These are phyloP conservation scores for Phellinidium pouzarii DNA, from an alignment of 1,284 basidiomycete genomes.

Conservation along the genomic window DNA sequence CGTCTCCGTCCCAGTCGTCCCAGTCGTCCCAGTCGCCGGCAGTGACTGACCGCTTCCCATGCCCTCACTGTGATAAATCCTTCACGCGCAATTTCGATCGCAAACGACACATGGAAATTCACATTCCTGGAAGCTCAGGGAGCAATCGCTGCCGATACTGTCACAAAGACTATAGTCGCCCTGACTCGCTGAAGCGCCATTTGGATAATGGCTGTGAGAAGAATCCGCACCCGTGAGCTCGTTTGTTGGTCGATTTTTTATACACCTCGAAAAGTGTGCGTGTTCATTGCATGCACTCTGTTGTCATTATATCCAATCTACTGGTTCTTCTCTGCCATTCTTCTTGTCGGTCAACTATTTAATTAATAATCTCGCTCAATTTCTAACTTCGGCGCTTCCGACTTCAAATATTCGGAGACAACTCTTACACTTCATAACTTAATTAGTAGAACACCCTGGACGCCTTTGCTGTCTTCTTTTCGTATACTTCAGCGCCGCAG, in stretches of 20 bases:
- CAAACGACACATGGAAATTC: conserved; percentile 72
- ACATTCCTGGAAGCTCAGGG: conserved; percentile 52
- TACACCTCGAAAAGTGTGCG: neutral
- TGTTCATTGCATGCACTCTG: neutral
- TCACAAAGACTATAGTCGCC: conserved; percentile 65
- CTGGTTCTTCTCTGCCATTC: no score
- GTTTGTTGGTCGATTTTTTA: neutral
- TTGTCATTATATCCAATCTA: no score
- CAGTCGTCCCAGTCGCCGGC: conserved; percentile 21
- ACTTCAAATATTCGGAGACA: neutral
- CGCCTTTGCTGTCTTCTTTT: neutral
- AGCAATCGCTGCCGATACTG: conserved; percentile 62
- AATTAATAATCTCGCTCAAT: neutral
- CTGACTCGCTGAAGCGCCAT: conserved; percentile 51
- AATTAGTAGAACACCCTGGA: neutral
- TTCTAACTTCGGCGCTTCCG: neutral
- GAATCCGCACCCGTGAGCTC: conserved; percentile 5
- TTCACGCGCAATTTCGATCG: conserved; percentile 74
- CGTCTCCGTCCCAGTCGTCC: conserved; percentile 11
- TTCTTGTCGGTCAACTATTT: no score
- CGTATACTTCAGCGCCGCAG: neutral
- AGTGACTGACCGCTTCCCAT: conserved; percentile 49
- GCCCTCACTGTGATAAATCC: conserved; percentile 64
- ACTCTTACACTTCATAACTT: neutral
- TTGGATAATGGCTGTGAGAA: conserved; percentile 50